Percentiles rank a stretch among this genome's conserved stretches.
Evolutionary conservation across 345 rosid species (phyloP).

Genomic region (Eucalyptus globulus): DNA sequence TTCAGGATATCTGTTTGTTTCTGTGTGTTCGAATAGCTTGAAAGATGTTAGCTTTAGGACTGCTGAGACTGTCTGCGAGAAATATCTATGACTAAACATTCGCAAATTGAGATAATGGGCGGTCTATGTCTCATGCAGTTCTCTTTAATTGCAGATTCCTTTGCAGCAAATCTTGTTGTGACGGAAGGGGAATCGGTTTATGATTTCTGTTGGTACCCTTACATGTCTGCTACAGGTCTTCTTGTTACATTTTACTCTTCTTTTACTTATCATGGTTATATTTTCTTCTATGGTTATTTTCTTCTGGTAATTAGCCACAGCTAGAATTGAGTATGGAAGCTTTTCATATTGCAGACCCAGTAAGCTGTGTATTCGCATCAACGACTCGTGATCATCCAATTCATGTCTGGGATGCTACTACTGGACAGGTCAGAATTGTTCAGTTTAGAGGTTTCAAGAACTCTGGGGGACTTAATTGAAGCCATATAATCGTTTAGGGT

Average conservation of each 20-base stretch:
- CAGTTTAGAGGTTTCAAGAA: not conserved
- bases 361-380: conserved; percentile 80
- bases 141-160: conserved; percentile 53
- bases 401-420: conserved; percentile 93
- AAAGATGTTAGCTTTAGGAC: not conserved
- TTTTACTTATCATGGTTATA: not conserved
- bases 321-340: not conserved
- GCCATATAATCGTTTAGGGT: not conserved
- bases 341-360: conserved; percentile 47
- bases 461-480: not conserved
- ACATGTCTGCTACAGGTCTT: conserved; percentile 81
- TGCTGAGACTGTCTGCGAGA: rapidly evolving
- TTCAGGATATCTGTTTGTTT: not conserved
- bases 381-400: conserved; percentile 94
- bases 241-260: not conserved
- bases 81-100: not conserved
- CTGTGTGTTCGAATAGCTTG: not conserved
- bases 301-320: not conserved
- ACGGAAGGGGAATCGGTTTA: conserved; percentile 85
- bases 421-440: conserved; percentile 63
- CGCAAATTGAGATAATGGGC: not conserved
- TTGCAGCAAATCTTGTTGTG: conserved; percentile 47
- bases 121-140: not conserved
- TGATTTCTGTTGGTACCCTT: conserved; percentile 96
- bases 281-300: not conserved